Conservation (phyloP, 140 eudicot species). For the Oenanthe javanica region DNA sequence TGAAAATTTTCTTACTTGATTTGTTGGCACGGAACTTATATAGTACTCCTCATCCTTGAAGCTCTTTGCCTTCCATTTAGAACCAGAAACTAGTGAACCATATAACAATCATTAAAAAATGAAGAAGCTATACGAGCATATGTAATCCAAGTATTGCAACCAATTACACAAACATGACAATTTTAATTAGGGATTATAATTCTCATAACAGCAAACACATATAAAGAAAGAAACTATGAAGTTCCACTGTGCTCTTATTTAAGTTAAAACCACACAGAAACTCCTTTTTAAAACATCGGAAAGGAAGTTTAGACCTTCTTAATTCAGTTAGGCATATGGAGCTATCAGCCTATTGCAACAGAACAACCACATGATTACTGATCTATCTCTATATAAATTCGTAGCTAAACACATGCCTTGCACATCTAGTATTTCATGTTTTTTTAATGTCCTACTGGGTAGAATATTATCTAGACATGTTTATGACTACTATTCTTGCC, state of each 20-base stretch:
- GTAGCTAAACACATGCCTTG: not conserved
- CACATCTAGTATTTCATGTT: not conserved
- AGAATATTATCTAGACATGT: not conserved
- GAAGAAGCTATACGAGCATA: not conserved
- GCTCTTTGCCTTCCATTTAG: slow-evolving; percentile 70
- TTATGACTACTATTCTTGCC: not conserved
- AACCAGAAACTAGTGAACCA: slow-evolving; percentile 60
- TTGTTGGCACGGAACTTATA: slow-evolving; percentile 91
- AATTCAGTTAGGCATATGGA: not conserved
- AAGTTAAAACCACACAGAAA: not conserved
- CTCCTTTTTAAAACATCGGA: not conserved
- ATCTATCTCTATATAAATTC: not conserved
- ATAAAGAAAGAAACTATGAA: not conserved
- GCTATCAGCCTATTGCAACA: not conserved
- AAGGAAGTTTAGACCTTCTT: not conserved
- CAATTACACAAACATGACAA: not conserved
- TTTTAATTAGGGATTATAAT: not conserved
- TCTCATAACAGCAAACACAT: not conserved
- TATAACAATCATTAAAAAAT: not conserved
- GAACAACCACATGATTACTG: not conserved
- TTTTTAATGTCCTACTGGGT: not conserved
- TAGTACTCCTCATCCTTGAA: slow-evolving; percentile 86
- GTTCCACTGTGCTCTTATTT: not conserved
- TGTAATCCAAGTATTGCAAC: not conserved
- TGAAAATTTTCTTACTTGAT: slow-evolving; percentile 49